phyloP scores from a whole-genome alignment of 805 yeast species.

The Yarrowia hollandica region DNA sequence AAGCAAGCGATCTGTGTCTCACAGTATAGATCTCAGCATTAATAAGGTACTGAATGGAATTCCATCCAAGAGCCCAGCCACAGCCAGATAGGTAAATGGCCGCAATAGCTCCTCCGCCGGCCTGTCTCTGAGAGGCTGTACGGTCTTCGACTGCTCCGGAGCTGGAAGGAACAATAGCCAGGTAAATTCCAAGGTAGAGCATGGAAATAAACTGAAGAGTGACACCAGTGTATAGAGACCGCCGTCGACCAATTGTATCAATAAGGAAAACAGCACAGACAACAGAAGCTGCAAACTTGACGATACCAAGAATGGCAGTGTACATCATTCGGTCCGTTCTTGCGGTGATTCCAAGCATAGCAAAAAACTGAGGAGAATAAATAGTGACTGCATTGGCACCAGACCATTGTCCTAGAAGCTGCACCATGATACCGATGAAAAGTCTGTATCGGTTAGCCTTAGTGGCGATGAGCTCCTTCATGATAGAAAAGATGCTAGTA shows the following conservation, averaged over 20 bases:
- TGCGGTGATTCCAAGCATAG: constrained; percentile 49
- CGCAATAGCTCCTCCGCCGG: constrained; percentile 53
- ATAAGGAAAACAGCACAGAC: constrained; percentile 54
- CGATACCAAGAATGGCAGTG: constrained; percentile 56
- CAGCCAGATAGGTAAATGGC: constrained; percentile 52
- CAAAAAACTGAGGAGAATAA: constrained; percentile 55
- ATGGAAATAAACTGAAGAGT: constrained; percentile 47
- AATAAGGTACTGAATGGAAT: constrained; percentile 55
- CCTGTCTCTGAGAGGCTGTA: constrained; percentile 42
- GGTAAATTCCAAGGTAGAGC: constrained; percentile 52
- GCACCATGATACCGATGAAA: constrained; percentile 46
- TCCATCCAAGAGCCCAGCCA: constrained; percentile 63
- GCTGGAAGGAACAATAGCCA: constrained; percentile 41
- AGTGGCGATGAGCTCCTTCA: constrained; percentile 44
- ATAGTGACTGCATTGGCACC: constrained; percentile 59
- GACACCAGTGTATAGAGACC: constrained; percentile 52
- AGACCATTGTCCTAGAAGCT: constrained; percentile 49
- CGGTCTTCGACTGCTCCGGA: constrained; percentile 44
- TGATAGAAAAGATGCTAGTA: constrained; percentile 43
- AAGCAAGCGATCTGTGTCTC: constrained; percentile 51
- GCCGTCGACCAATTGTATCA: constrained; percentile 55
- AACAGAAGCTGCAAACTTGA: constrained; percentile 53
- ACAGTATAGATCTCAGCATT: constrained; percentile 59
- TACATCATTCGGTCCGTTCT: constrained; percentile 45
- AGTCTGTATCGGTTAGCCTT: constrained; percentile 47